Base-by-base conservation (phyloP, 2,329 filamentous ascomycete species). In the Davidsoniella eucalypti region DNA sequence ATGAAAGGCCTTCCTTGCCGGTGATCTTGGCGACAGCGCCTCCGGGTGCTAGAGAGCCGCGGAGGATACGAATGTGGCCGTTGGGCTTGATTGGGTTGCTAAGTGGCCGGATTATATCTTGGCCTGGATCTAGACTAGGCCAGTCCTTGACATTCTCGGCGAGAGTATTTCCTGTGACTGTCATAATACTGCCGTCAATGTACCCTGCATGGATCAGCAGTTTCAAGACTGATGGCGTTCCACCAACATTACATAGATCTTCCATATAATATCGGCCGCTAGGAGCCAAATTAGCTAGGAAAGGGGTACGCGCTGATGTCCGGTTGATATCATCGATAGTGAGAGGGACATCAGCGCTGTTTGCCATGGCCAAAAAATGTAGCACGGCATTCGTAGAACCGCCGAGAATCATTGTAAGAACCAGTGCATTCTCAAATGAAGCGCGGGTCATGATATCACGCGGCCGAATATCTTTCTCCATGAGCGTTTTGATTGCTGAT, bases 21-120 rank as follows among this genome's bases (percentile, higher is more conserved):
- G 90, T 95, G 64, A 96, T 95, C 66, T 96, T 96, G 54, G 87
- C 88, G 1, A 96, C 88, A 1, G 88, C 84, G 33, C 90, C 90
- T 9, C 80, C 83, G 1, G 90, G 90, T 2, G 88, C 86, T 29
- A 95, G 73, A 63, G 94, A 94, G 17, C 90, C 90, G 53, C 77
- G 76, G 3, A 96, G 73, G 54, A 96, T 84, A 64, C 90, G 87
- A 54, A 96, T 75, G 63, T 96, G 90, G 41, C 90, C 90, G 0
- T 80, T 86, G 1, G 71, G 57, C 64, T 95, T 95, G 70, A 94
- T 90, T 47, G 74, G 74, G 58, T 76, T 56, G 10, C 74, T 70
- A 7, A 95, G 69, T 0, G 84, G 79, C 5, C 83, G 78, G 63
- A 96, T 93, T 61, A 96, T 85, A 44, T 76, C 74, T 64, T 96